A percentile compares a stretch with the other conserved stretches of the same genome.
phyloP scores from a whole-genome alignment of 306 rosid species.

The Ormosia semicastrata region DNA sequence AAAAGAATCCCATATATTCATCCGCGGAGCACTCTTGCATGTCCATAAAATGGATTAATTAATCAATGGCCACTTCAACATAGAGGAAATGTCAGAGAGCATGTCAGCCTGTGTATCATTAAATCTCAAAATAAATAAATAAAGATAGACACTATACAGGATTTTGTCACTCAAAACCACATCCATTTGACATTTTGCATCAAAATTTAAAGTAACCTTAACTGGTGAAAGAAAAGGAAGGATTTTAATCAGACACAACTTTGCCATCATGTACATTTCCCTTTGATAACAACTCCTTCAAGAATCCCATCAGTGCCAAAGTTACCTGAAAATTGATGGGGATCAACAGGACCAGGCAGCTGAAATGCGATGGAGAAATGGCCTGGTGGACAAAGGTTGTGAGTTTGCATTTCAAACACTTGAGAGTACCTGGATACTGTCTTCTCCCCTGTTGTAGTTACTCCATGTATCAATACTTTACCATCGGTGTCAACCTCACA shows the following conservation, averaged over 20 bases:
- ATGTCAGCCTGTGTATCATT: not conserved
- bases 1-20: constrained; percentile 22
- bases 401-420: constrained; percentile 75
- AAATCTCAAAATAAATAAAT: not conserved
- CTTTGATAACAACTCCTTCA: constrained; percentile 74
- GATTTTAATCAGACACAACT: not conserved
- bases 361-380: constrained; percentile 66
- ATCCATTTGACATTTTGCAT: not conserved
- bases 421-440: constrained; percentile 60
- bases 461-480: constrained; percentile 52
- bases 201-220: not conserved
- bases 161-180: constrained; percentile 16
- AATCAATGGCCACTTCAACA: not conserved
- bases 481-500: constrained; percentile 71
- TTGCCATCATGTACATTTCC: constrained; percentile 9
- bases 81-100: not conserved
- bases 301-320: constrained; percentile 79
- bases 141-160: not conserved
- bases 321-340: constrained; percentile 56
- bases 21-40: not conserved
- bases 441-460: constrained; percentile 76
- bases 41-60: not conserved
- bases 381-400: constrained; percentile 77
- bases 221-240: not conserved
- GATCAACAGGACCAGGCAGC: constrained; percentile 85